Base-by-base conservation (phyloP, 352 stramenopile genomes). In the Aphanomyces cochlioides region DNA sequence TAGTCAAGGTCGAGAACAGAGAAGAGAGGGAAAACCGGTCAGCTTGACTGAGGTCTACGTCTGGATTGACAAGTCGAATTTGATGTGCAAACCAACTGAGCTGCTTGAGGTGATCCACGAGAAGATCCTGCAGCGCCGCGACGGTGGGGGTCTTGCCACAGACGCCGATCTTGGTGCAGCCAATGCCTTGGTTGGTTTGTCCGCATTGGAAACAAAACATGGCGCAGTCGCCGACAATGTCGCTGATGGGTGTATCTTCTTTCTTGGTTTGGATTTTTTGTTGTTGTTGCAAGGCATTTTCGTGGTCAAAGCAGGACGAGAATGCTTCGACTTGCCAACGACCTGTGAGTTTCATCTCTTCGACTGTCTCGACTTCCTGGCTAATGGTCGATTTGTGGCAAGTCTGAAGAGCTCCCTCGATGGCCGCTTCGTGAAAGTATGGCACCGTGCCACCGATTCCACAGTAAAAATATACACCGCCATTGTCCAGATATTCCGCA, bases 181-280 rank as follows among this genome's bases (percentile, higher is more conserved):
- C 81, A 56, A 77, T 63, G 68, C 86, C 80, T 74, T 91, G 76
- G 53, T 77, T 66, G 3, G 83, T 89, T 65, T 91, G 83, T 72
- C 87, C 83, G 54, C 83, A 91, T 76, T 91, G 83, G 63, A 82
- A 81, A 73, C 83, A 91, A 68, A 89, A 84, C 83, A 91, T 91
- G 56, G 74, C 79, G 19, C 77, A 75, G 47, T 87, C 79, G 8
- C 63, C 56, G 58, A 73, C 56, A 6, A 59, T 58, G 48, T 70
- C 64, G 17, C 40, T 54, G 19, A 70, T 70, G 6, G 64, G 64
- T 4, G 40, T 53, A 36, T 54, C 40, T n/a, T 70, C 64, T 45
- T 70, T 70, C 13, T 70, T 70, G 48, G 19, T n/a, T 19, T 59
- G 40, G 5, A 61, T 28, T 7, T 70, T 54, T 61, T 70, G 64